Base-by-base conservation (phyloP, 2,329 filamentous ascomycete species). In the Ceratocystis destructans region DNA sequence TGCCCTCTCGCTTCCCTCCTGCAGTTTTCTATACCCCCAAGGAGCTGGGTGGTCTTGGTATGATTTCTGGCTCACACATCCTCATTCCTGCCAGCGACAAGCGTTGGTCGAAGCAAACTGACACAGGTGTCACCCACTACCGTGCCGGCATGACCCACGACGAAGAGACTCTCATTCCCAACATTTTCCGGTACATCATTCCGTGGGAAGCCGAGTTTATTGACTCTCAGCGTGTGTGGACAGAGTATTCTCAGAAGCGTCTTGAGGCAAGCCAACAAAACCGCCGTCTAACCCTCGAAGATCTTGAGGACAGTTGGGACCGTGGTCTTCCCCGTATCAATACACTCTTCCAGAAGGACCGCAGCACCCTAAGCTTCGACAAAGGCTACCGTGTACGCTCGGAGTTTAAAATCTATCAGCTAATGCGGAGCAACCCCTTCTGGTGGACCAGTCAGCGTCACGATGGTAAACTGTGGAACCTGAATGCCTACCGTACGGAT, bases 191-290 rank as follows among this genome's bases (percentile, higher is more conserved):
- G 68, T 99, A 99, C 77, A 97, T 99, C 74, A 96, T 97, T 70
- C 93, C 94, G 0, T 99, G 94, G 94, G 94, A 99, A 75, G 90
- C 93, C 1, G 94, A 99, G 75, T 99, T 99, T 76, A 96, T 97
- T 71, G 95, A 99, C 74, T 99, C 94, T 3, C 95, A 99, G 75
- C 87, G 95, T 71, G 94, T 99, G 1, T 99, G 94, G 94, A 97
- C 94, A 31, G 94, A 99, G 72, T 99, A 99, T 73, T 96, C 93
- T 0, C 94, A 99, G 77, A 99, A 99, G 80, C 87, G 94, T 61
- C 82, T 95, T 70, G 94, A 99, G 74, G 95, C 94, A 22, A 96
- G 96, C 73, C 93, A 97, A 72, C 94, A 99, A 75, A 99, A 99
- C 72, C 87, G 94, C 67, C 86, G 94, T 70, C 79, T 99, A 61